A percentile compares a stretch with the other conserved stretches of the same genome.
Conservation (phyloP, 2,329 filamentous ascomycete species). For the Ophiostoma sp. region DNA sequence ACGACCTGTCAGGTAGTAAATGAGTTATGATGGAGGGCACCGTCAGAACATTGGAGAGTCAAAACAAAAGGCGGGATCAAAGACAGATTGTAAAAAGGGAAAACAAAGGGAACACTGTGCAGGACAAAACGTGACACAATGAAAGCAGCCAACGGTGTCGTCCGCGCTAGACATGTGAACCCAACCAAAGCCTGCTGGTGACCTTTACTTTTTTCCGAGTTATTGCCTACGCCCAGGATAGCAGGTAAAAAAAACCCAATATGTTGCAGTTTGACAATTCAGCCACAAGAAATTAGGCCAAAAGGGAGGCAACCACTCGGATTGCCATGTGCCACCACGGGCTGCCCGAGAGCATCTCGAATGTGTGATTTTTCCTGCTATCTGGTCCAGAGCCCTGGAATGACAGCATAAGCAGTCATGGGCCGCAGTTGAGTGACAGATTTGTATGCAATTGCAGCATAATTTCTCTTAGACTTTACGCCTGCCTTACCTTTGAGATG, state of each 20-base stretch:
- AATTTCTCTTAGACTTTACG: neutral
- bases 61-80: neutral
- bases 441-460: neutral
- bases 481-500: neutral
- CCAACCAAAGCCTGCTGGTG: neutral
- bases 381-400: neutral
- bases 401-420: neutral
- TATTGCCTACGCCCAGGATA: neutral
- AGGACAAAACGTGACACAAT: neutral
- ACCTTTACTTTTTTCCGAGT: neutral
- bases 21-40: neutral
- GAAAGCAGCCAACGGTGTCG: neutral
- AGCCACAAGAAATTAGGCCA: neutral
- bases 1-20: neutral
- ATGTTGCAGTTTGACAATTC: neutral
- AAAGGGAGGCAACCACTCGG: slow-evolving; percentile 23
- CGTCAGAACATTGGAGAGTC: neutral
- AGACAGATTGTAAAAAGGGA: neutral
- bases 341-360: slow-evolving; percentile 20
- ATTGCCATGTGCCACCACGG: slow-evolving; percentile 24
- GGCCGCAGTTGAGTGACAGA: neutral
- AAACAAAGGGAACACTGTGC: neutral
- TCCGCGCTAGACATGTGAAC: slow-evolving; percentile 15
- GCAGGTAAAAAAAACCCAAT: too few species aligned
- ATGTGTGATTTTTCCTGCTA: neutral